Percentiles rank a stretch among this genome's conserved stretches.
Conservation (phyloP, 2,329 filamentous ascomycete genomes). For the Taxawa tesnikishii region DNA sequence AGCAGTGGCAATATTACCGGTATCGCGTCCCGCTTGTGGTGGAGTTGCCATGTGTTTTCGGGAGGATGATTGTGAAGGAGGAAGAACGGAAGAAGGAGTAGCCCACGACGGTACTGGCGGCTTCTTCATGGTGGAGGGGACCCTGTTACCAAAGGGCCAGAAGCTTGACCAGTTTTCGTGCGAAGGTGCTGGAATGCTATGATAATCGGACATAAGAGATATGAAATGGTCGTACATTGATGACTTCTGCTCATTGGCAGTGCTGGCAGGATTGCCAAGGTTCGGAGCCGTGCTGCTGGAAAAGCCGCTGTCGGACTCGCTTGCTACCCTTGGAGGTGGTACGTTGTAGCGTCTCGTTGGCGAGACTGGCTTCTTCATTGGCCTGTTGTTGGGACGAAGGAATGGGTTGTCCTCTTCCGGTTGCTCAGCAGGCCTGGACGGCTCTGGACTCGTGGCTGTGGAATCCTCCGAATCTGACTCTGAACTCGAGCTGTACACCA, state of each 20-base stretch:
- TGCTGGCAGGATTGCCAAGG: constrained; percentile 1
- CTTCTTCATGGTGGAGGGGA: constrained; percentile 6
- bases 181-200: background rate
- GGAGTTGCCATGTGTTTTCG: background rate
- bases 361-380: constrained; percentile 19
- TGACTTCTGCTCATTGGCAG: constrained; percentile 5
- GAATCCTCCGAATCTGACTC: constrained; percentile 8
- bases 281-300: background rate
- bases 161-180: too few species aligned
- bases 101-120: constrained; percentile 15
- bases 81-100: constrained; percentile 10
- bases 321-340: background rate
- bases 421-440: constrained; percentile 6
- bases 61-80: background rate
- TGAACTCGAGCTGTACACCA: constrained; percentile 13
- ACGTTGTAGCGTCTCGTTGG: constrained; percentile 17
- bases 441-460: constrained; percentile 4
- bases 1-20: background rate
- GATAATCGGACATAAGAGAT: constrained; percentile 3
- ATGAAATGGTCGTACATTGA: constrained; percentile 6
- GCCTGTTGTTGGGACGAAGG: constrained; percentile 8
- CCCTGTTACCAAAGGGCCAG: constrained; percentile 4
- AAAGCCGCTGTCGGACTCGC: background rate
- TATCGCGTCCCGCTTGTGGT: background rate
- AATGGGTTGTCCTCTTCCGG: constrained; percentile 6